Conservation (phyloP, 345 rosid species). For the Salix udensis region DNA sequence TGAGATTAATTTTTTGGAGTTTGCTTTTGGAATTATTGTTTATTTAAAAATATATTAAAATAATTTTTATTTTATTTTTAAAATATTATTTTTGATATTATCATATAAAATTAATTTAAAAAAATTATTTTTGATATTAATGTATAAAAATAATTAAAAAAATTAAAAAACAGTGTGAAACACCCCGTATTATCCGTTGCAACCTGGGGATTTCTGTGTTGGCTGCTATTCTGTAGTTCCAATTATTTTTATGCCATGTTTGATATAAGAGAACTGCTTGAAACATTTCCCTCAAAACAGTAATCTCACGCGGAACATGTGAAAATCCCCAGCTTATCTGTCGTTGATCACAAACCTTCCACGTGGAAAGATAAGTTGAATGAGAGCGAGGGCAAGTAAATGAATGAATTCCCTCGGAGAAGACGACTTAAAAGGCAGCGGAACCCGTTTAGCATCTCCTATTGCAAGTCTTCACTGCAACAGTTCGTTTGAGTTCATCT, state of each 20-base stretch:
- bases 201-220: not conserved
- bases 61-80: no score
- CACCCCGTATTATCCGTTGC: not conserved
- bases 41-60: no score
- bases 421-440: not conserved
- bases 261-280: not conserved
- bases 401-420: not conserved
- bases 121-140: no score
- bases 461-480: not conserved
- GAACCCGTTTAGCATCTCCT: not conserved
- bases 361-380: not conserved
- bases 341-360: not conserved
- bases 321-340: not conserved
- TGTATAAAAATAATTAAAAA: no score
- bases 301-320: not conserved
- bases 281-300: not conserved
- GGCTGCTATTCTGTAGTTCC: not conserved
- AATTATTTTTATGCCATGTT: no score
- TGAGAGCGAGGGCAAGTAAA: not conserved
- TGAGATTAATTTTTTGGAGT: not conserved
- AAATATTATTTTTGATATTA: no score
- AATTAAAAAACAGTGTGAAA: no score
- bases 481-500: not conserved
- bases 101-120: no score
- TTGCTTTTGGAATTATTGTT: no score